Evolutionary conservation across 2,329 filamentous ascomycete genomes (phyloP), one percentile per base, ranked within the genome.

Genomic region (Trichoderma asperellum): DNA sequence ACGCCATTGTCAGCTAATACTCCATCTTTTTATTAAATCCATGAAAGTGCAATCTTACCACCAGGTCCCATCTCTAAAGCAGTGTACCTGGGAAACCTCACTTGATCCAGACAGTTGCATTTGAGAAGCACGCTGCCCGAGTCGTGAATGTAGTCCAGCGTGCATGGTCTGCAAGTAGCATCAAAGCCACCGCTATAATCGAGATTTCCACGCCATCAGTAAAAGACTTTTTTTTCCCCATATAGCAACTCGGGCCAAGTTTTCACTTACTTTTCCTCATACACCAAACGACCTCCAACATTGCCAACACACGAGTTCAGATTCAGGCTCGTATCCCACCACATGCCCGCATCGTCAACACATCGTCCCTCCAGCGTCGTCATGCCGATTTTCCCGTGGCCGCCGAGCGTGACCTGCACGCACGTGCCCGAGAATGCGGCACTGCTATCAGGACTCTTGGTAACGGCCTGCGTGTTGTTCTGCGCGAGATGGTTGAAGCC

Each of bases 291-390:
- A 0, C 75, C 74, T 16, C 52, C 68, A 14, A 60, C 34, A 59
- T 73, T 75, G 11, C 63, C 74, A 21, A 75, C 21, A 21, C 75
- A 76, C 12, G 49, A 24, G 27, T 76, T 76, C 68, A 76, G 47
- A 52, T 76, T 75, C 57, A 77, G 27, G 40, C 59, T 73, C 57
- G 76, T 76, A n/a, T 70, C 57, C 74, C 73, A 76, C 73, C 71
- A 72, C 5, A 57, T n/a, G 0, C 71, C 71, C 27, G 61, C 57
- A 2, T 60, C 68, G 37, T 75, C 74, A 7, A 64, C 57, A 47
- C 75, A 77, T 34, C 66, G 52, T 5, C 64, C 75, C 67, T 72
- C 70, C 6, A 76, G 71, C 11, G 69, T 72, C 47, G 72, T 72
- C 56, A 64, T 58, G 18, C 74, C 73, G 18, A 71, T 53, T 53